phyloP scores from a whole-genome alignment of 441 rosid genomes.

The Adansonia rubrostipa region DNA sequence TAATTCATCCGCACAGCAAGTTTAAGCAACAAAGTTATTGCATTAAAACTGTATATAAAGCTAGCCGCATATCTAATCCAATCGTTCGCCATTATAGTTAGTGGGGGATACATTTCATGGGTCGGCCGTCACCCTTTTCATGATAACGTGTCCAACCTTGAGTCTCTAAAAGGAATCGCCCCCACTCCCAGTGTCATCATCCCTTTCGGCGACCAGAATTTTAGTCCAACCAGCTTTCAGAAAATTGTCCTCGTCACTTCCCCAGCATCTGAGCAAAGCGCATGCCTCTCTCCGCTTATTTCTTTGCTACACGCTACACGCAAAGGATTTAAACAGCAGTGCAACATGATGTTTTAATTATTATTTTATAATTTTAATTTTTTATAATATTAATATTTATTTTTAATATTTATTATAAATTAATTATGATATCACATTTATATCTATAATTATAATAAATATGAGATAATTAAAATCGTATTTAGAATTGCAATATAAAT shows the following conservation, averaged over 20 bases:
- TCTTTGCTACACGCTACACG: neutral
- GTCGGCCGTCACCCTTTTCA: slow-evolving; percentile 29
- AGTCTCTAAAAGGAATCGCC: neutral
- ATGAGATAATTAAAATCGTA: no score
- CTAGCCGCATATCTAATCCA: neutral
- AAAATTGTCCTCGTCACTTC: slow-evolving; percentile 11
- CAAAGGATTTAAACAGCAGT: no score
- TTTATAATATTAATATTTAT: no score
- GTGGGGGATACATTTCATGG: slow-evolving; percentile 28
- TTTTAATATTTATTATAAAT: no score
- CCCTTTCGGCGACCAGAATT: slow-evolving; percentile 25
- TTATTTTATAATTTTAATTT: no score
- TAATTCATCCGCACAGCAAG: neutral
- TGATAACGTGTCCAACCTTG: neutral
- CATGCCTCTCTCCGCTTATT: slow-evolving; percentile 29
- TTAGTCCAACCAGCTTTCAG: neutral
- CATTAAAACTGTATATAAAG: neutral
- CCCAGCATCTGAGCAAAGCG: slow-evolving; percentile 10
- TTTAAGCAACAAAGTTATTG: neutral
- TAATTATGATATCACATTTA: no score
- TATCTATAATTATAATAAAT: no score
- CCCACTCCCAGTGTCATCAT: neutral
- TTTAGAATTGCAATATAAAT: no score
- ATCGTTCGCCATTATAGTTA: slow-evolving; percentile 19
- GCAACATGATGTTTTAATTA: no score